Evolutionary conservation across 2,329 filamentous ascomycete genomes (phyloP).

Genomic region (Cladosporium sp.): DNA sequence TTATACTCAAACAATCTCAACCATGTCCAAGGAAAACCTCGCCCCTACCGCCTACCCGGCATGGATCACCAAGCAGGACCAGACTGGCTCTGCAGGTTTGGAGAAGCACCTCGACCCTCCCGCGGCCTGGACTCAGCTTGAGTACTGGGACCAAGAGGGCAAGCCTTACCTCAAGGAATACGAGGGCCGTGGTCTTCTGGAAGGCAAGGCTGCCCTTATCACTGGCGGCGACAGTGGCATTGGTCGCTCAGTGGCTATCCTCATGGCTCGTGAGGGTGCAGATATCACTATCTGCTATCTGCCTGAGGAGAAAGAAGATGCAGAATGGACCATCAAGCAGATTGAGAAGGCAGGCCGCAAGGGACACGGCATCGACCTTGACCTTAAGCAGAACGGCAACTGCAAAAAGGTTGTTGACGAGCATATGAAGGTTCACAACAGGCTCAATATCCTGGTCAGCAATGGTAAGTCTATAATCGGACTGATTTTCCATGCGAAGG

Average conservation of each 20-base stretch:
- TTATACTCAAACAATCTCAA: neutral
- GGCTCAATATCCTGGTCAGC: conserved; percentile 50
- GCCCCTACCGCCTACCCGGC: conserved; percentile 22
- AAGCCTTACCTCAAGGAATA: conserved; percentile 31
- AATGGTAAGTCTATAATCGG: conserved; percentile 41
- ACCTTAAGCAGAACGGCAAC: conserved; percentile 47
- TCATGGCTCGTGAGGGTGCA: conserved; percentile 56
- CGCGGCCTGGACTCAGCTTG: conserved; percentile 31
- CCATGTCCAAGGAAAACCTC: conserved; percentile 1
- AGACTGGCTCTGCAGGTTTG: conserved; percentile 28
- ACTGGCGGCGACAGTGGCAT: conserved; percentile 36
- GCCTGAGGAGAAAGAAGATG: conserved; percentile 53
- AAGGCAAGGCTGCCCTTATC: conserved; percentile 28
- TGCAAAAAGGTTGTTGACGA: conserved; percentile 50
- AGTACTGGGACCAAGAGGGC: conserved; percentile 28
- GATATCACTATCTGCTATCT: conserved; percentile 54
- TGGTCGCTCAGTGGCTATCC: conserved; percentile 49
- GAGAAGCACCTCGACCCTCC: conserved; percentile 28
- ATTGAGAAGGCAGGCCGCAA: conserved; percentile 48
- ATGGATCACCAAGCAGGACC: conserved; percentile 26
- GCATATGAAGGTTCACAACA: conserved; percentile 46
- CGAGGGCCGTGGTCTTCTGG: conserved; percentile 28
- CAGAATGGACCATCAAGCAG: conserved; percentile 48
- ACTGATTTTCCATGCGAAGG: no score
- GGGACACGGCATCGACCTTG: conserved; percentile 45